Percentiles rank a stretch among this genome's conserved stretches.
Evolutionary conservation across 371 early-diverging fungal genomes (phyloP).

Genomic region (Capillidium heterosporum): DNA sequence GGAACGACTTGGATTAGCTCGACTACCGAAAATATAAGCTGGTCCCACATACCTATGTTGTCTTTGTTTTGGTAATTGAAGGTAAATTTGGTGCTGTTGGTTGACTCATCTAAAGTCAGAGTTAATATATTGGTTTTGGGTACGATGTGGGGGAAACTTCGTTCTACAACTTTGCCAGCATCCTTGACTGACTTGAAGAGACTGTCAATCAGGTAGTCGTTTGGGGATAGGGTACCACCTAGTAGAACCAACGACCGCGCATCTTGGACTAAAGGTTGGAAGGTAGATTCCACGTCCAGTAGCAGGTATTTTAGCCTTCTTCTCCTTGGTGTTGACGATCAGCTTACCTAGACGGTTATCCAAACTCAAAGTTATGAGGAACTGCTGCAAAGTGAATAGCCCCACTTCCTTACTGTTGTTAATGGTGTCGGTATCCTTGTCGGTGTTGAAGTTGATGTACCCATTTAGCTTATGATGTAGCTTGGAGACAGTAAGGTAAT

Average conservation of each 20-base stretch:
- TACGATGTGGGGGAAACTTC: conserved; percentile 61
- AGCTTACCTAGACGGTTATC: conserved; percentile 52
- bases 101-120: conserved; percentile 22
- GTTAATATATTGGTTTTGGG: conserved; percentile 43
- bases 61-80: too few relatives aligned
- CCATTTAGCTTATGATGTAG: conserved; percentile 6
- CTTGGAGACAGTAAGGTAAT: conserved; percentile 45
- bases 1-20: conserved; percentile 72
- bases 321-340: conserved; percentile 16
- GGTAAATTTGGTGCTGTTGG: too few relatives aligned
- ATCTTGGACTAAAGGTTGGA: conserved; percentile 57
- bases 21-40: conserved; percentile 44
- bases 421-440: too few relatives aligned
- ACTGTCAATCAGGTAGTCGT: conserved; percentile 24
- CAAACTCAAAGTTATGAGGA: conserved; percentile 35
- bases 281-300: conserved; percentile 69
- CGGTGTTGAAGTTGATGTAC: conserved; percentile 24
- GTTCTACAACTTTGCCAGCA: not conserved
- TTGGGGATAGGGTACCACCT: conserved; percentile 94
- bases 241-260: conserved; percentile 75
- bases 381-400: conserved; percentile 19
- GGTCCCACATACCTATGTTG: conserved; percentile 25
- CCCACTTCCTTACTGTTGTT: not conserved
- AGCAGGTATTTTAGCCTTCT: conserved; percentile 47
- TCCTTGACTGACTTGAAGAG: conserved; percentile 21